These are phyloP conservation scores for Hymenotorrendiella dingleyae DNA, from an alignment of 2,329 filamentous ascomycete genomes.

Conservation along the genomic window DNA sequence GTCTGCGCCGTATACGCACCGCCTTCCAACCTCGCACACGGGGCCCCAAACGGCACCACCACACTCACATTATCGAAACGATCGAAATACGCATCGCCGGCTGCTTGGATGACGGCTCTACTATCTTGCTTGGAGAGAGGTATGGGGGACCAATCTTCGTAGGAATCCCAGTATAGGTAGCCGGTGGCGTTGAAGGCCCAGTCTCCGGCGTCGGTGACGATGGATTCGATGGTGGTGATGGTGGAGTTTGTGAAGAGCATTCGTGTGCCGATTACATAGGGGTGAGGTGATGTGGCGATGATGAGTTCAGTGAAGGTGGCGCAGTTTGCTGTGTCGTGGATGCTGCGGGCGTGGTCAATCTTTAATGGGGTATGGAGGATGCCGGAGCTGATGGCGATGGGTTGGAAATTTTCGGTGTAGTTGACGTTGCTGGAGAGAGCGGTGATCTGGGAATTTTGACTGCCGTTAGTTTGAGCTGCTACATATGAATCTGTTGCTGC, in stretches of 20 bases:
- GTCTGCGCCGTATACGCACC: conserved; percentile 10
- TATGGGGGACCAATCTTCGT: conserved; percentile 11
- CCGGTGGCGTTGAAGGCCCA: conserved; percentile 17
- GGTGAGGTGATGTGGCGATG: conserved; percentile 5
- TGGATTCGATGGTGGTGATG: conserved; percentile 9
- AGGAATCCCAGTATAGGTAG: conserved; percentile 8
- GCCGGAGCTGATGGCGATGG: conserved; percentile 1
- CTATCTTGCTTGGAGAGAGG: conserved; percentile 7
- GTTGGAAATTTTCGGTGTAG: conserved; percentile 10
- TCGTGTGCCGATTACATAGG: conserved; percentile 15
- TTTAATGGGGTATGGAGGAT: conserved; percentile 6
- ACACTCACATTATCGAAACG: conserved; percentile 7
- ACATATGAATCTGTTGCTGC: conserved; percentile 10
- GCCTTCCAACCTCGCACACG: conserved; percentile 13
- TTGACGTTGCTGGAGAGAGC: neutral
- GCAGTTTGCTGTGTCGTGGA: conserved; percentile 10
- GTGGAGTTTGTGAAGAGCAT: conserved; percentile 9
- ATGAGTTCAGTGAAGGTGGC: conserved; percentile 13
- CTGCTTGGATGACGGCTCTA: conserved; percentile 12
- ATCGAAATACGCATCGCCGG: conserved; percentile 14
- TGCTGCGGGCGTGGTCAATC: conserved; percentile 13
- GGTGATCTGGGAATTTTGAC: neutral
- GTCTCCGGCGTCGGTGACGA: conserved; percentile 11
- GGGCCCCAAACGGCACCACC: conserved; percentile 8
- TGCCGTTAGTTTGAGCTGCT: conserved; percentile 8